These are phyloP conservation scores for Nematocida displodere DNA, from an alignment of 371 early-diverging fungal genomes.

Conservation along the genomic window DNA sequence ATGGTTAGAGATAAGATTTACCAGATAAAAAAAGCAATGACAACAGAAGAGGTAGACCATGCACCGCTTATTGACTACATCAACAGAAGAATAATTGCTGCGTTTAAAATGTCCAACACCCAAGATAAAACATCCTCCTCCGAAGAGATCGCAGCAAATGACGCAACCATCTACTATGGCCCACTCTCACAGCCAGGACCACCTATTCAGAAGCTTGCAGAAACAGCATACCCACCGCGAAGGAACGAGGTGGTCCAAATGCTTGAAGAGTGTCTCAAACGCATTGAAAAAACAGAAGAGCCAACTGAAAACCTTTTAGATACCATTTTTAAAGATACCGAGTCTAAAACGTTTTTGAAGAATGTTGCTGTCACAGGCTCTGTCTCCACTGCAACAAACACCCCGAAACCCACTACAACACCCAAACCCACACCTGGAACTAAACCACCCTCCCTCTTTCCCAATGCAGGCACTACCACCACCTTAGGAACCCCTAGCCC, in stretches of 20 bases:
- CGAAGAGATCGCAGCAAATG: too few species aligned
- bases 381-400: not conserved
- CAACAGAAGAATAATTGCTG: too few species aligned
- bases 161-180: too few species aligned
- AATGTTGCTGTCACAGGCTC: not conserved
- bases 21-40: not conserved
- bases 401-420: not conserved
- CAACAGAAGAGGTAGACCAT: too few species aligned
- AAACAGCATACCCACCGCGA: too few species aligned
- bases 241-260: not conserved
- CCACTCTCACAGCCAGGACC: too few species aligned
- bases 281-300: not conserved
- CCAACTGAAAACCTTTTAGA: not conserved
- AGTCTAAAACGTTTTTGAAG: not conserved
- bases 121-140: too few species aligned
- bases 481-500: not conserved
- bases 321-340: not conserved
- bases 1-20: not conserved
- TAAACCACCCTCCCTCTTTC: not conserved
- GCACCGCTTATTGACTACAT: not conserved
- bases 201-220: too few species aligned
- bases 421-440: not conserved
- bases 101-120: too few species aligned
- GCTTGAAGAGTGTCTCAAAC: not conserved
- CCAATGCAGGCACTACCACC: not conserved